Evolutionary conservation across 441 rosid species (phyloP).

Genomic region (Omphalea diandra): DNA sequence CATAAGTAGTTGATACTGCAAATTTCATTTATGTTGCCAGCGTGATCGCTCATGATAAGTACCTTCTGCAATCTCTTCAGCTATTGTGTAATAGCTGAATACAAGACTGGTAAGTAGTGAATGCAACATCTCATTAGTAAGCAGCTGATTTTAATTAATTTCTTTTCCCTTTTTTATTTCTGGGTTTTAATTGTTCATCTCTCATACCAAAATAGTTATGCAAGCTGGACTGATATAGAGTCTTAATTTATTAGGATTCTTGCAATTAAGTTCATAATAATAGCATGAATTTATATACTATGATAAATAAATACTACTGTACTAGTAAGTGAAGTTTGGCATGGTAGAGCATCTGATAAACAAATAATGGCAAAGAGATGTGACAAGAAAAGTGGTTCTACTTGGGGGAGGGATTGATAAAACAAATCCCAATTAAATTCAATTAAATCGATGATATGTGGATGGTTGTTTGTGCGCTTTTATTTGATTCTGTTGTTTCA

Average conservation of each 20-base stretch:
- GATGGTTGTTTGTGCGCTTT: neutral
- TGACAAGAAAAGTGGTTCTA: neutral
- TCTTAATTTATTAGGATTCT: neutral
- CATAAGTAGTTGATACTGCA: slow-evolving; percentile 17
- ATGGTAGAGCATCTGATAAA: neutral
- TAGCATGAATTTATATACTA: slow-evolving; percentile 8
- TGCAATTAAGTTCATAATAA: slow-evolving; percentile 7
- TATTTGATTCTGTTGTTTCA: neutral
- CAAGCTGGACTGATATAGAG: slow-evolving; percentile 13
- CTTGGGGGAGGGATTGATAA: neutral
- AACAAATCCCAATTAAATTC: neutral
- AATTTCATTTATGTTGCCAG: slow-evolving; percentile 30
- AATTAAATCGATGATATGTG: neutral
- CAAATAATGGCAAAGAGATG: neutral
- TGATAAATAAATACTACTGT: neutral
- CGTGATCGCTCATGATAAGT: slow-evolving; percentile 20
- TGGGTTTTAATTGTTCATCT: neutral
- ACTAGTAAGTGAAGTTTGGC: neutral
- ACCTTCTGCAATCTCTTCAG: slow-evolving; percentile 18
- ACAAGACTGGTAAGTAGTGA: slow-evolving; percentile 18
- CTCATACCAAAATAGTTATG: slow-evolving; percentile 22
- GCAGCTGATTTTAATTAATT: neutral
- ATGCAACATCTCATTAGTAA: slow-evolving; percentile 9
- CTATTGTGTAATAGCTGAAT: slow-evolving; percentile 27
- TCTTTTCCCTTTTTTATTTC: too few relatives aligned